Percentiles rank a stretch among this genome's conserved stretches.
Evolutionary conservation across 768 basidiomycete species (phyloP).

Genomic region (Lepiota venenata): DNA sequence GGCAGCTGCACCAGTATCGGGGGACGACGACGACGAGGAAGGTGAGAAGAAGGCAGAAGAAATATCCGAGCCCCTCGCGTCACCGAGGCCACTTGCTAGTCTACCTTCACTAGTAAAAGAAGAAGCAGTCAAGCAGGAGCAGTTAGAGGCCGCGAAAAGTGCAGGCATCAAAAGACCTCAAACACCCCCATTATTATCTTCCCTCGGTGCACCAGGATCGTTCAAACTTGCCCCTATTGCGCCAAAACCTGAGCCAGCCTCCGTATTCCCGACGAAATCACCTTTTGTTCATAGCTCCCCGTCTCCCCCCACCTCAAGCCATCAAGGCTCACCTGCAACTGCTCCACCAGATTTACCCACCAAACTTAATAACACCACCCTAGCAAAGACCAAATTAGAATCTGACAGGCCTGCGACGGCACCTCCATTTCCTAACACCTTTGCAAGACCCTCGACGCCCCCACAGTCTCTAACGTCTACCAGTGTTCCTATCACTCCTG

Average conservation of each 20-base stretch:
- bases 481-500: background rate
- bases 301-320: slow-evolving; percentile 4
- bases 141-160: slow-evolving; percentile 20
- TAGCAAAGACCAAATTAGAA: slow-evolving; percentile 9
- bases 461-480: background rate
- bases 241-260: slow-evolving; percentile 11
- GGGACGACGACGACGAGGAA: slow-evolving; percentile 41
- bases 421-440: background rate
- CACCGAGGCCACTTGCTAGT: slow-evolving; percentile 31
- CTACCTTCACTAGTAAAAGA: slow-evolving; percentile 18
- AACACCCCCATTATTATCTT: slow-evolving; percentile 45
- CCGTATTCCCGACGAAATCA: slow-evolving; percentile 1
- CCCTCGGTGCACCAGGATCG: slow-evolving; percentile 10
- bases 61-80: slow-evolving; percentile 9
- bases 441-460: background rate
- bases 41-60: slow-evolving; percentile 15
- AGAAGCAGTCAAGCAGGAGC: slow-evolving; percentile 16
- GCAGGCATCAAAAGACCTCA: slow-evolving; percentile 33
- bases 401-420: slow-evolving; percentile 1
- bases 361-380: slow-evolving; percentile 5
- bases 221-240: slow-evolving; percentile 3
- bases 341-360: slow-evolving; percentile 8
- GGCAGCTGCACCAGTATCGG: slow-evolving; percentile 49
- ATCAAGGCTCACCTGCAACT: background rate
- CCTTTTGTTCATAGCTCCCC: slow-evolving; percentile 8